Conservation (phyloP, 768 basidiomycete genomes). For the Piloderma croceum region DNA sequence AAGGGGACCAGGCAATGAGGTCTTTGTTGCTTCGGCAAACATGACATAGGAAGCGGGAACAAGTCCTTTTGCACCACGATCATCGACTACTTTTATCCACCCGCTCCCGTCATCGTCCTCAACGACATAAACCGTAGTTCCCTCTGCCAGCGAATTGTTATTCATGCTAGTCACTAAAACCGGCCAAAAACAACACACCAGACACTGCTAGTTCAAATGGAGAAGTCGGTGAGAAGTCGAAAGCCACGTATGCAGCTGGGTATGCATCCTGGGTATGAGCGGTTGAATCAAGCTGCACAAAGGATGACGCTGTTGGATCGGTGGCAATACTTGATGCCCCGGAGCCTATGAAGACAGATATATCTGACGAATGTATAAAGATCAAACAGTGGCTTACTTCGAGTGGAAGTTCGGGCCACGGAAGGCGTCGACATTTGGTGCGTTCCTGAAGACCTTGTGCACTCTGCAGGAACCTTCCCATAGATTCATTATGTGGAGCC, state of each 20-base stretch:
- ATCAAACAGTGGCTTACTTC: too few relatives aligned
- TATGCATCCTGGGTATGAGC: constrained; percentile 38
- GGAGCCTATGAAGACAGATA: too few relatives aligned
- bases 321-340: too few relatives aligned
- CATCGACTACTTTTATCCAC: constrained; percentile 72
- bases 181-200: constrained; percentile 39
- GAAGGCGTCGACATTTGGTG: too few relatives aligned
- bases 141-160: constrained; percentile 41
- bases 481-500: constrained; percentile 2
- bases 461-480: constrained; percentile 71
- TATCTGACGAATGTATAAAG: too few relatives aligned
- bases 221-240: constrained; percentile 69
- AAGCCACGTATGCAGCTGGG: constrained; percentile 58
- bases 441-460: constrained; percentile 29
- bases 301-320: constrained; percentile 52
- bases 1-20: constrained; percentile 13
- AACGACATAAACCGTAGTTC: constrained; percentile 54
- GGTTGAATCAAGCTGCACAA: constrained; percentile 37
- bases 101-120: constrained; percentile 85
- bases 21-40: constrained; percentile 25
- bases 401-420: too few relatives aligned
- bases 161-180: constrained; percentile 6
- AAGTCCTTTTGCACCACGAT: constrained; percentile 57
- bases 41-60: constrained; percentile 82
- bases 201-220: constrained; percentile 69